Evolutionary conservation across 441 rosid species (phyloP), one percentile per base, ranked within the genome.

Genomic region (Cnidoscolus chayamansa): DNA sequence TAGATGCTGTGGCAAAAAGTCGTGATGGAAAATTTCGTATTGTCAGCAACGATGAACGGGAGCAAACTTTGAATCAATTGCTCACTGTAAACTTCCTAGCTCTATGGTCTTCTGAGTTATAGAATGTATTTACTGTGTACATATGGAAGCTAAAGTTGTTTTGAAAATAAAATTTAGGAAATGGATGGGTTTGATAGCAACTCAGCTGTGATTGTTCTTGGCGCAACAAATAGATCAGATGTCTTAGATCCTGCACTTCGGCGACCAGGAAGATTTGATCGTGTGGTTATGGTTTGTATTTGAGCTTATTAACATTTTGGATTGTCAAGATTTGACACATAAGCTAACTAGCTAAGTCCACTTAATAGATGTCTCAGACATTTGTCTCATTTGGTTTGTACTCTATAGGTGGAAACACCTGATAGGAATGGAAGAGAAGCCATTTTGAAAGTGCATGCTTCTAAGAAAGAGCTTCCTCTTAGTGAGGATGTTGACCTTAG

Each of bases 231-330:
- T 75, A 96, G 99, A 37, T 85, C 99, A 4, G 98, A 93, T 84
- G 98, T 95, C 76, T 82, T 95, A 75, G 99, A 95, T 74, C 97
- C 98, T 55, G 97, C 98, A 43, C 91, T 95, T 72, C 87, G 90
- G 30, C 88, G 99, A 20, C 99, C 99, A 0, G 99, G 99, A 78
- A 91, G 99, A 91, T 95, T 95, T 76, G 98, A 95, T 80, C 98
- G 97, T 51, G 88, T 95, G 72, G 98, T 95, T 74, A 87, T 76
- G 91, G 99, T 95, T 68, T 60, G 96, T 88, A 69, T 43, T 63
- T 31, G 73, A 65, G 67, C 79, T 76, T 71, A 67, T 12, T 66
- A 13, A 40, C 68, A 50, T 69, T 57, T 60, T 49, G 51, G 53
- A 60, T 55, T 61, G 20, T 70, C 66, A 47, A 63, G 43, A 48